Evolutionary conservation across 2,329 filamentous ascomycete genomes (phyloP).

Genomic region (Purpureocillium takamizusanense): DNA sequence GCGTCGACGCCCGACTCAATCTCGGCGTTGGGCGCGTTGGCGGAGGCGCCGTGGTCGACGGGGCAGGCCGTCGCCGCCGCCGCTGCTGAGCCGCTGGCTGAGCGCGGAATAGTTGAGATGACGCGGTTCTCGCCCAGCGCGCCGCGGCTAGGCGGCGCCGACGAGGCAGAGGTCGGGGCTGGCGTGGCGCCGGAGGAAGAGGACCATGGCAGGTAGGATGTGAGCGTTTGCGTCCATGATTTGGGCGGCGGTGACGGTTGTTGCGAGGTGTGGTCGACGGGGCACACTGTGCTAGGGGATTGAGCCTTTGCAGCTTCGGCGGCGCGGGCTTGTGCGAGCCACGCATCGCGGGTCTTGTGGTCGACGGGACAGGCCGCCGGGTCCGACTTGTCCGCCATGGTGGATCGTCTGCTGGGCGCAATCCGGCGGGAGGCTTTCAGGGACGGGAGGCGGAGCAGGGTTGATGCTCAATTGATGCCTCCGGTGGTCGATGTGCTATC

Average conservation of each 20-base stretch:
- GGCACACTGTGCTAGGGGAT: constrained; percentile 13
- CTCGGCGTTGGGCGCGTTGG: constrained; percentile 73
- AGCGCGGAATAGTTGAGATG: constrained; percentile 71
- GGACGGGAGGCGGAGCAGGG: too few relatives aligned
- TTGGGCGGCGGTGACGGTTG: constrained; percentile 15
- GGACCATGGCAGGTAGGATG: constrained; percentile 32
- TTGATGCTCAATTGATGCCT: too few relatives aligned
- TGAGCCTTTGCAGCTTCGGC: constrained; percentile 29
- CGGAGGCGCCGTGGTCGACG: constrained; percentile 31
- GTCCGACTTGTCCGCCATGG: constrained; percentile 17
- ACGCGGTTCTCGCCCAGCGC: constrained; percentile 58
- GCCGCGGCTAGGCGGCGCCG: constrained; percentile 7
- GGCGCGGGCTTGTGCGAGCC: constrained; percentile 63
- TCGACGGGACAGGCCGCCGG: constrained; percentile 69
- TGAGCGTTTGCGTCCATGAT: constrained; percentile 34
- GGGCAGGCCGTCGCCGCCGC: constrained; percentile 25
- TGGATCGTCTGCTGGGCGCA: neutral
- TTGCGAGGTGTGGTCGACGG: constrained; percentile 21
- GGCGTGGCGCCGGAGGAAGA: constrained; percentile 17
- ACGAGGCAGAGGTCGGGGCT: constrained; percentile 8
- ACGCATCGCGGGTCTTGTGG: constrained; percentile 77
- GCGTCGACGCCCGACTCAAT: constrained; percentile 64
- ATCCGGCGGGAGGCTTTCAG: too few relatives aligned
- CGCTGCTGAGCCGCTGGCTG: constrained; percentile 19
- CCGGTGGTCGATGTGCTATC: neutral